Conservation (phyloP, 2,329 filamentous ascomycete species). For the Thelonectria olida region DNA sequence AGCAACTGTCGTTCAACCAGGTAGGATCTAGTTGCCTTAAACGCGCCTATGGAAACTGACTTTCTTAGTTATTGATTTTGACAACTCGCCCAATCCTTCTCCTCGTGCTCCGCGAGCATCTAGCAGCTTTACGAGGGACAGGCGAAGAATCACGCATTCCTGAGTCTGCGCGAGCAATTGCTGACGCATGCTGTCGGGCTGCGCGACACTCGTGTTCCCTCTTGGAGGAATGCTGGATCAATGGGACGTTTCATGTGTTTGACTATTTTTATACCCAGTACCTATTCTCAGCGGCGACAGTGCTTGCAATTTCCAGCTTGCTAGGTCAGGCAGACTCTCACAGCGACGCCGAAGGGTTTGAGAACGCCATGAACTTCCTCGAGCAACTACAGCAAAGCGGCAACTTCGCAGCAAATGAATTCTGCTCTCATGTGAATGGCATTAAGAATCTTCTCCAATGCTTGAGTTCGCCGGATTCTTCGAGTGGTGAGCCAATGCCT, state of each 20-base stretch:
- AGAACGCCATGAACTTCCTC: conserved; percentile 10
- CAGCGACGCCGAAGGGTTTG: conserved; percentile 10
- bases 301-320: conserved; percentile 22
- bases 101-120: conserved; percentile 3
- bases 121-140: not conserved
- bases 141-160: not conserved
- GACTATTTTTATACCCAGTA: conserved; percentile 25
- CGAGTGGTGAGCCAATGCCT: not conserved
- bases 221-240: conserved; percentile 20
- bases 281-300: conserved; percentile 23
- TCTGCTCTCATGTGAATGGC: not conserved
- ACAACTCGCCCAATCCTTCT: conserved; percentile 4
- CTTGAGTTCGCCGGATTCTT: not conserved
- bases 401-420: conserved; percentile 12
- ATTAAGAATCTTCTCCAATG: not conserved
- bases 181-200: conserved; percentile 20
- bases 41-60: not conserved
- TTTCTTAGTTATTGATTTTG: not conserved
- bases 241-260: conserved; percentile 16
- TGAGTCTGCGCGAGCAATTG: not conserved
- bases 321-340: not conserved
- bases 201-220: conserved; percentile 17
- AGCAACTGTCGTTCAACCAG: conserved; percentile 10
- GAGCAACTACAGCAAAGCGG: conserved; percentile 9
- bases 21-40: not conserved